Conservation (phyloP, 345 rosid genomes). For the Clarkia xantiana region DNA sequence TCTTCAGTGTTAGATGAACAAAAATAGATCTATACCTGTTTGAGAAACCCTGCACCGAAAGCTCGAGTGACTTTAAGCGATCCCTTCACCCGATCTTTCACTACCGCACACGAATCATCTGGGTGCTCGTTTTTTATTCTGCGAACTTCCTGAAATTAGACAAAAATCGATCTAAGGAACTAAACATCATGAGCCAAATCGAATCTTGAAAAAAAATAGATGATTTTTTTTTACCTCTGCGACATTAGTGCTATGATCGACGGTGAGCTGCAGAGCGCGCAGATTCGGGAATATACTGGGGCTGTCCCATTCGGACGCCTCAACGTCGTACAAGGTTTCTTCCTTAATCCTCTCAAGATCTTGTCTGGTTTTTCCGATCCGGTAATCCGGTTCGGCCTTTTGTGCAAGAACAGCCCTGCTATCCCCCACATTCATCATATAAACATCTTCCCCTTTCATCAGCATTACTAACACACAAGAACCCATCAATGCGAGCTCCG, state of each 20-base stretch:
- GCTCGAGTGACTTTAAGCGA: constrained; percentile 93
- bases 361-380: constrained; percentile 53
- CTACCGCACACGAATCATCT: constrained; percentile 53
- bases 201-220: background rate
- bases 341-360: constrained; percentile 83
- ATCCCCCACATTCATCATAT: constrained; percentile 91
- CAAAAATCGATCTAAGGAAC: background rate
- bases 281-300: constrained; percentile 16
- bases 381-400: constrained; percentile 45
- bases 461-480: constrained; percentile 89
- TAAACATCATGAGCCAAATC: background rate
- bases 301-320: constrained; percentile 26
- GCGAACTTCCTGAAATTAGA: constrained; percentile 53
- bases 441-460: constrained; percentile 94
- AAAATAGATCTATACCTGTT: too few species aligned
- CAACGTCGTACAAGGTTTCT: constrained; percentile 61
- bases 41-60: constrained; percentile 89
- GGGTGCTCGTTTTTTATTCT: constrained; percentile 72
- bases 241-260: constrained; percentile 76
- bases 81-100: constrained; percentile 85
- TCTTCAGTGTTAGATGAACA: too few species aligned
- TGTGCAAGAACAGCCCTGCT: constrained; percentile 85
- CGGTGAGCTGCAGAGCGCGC: constrained; percentile 54
- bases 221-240: constrained; percentile 37
- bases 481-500: constrained; percentile 90